Base-by-base conservation (phyloP, 129 eudicot species). In the Flaveria robusta region DNA sequence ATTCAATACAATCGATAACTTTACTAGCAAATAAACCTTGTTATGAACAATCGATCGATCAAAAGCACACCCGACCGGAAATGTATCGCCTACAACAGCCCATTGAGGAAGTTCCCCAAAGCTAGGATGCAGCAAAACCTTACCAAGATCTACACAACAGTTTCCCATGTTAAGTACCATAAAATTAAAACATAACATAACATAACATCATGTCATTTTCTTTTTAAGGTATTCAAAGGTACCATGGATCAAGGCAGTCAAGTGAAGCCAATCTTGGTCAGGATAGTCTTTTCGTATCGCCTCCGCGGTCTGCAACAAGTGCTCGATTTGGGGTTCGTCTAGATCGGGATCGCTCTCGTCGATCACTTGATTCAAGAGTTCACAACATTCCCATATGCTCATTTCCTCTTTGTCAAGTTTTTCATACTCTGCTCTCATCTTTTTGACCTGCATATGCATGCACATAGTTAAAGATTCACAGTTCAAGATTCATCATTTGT, bases 1-100 rank as follows among this genome's bases (percentile, higher is more conserved):
- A 43, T 20, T 5, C 29, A 55, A 56, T 29, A 8, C 29, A 55
- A 56, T 29, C 5, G 6, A 54, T 16, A 15, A 51, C 34, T 29
- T 41, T 14, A 45, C 11, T 34, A 23, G 68, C 70, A 52, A 24
- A 58, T 9, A 51, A 46, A 92, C 98, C 98, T 88, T 93, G 82
- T 82, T 85, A 68, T 93, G 97, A 59, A 93, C 96, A 52, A 91
- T 82, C 29, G 98, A 91, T 66, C 81, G 82, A 47, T 91, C 90
- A 34, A 91, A 91, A 24, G 96, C 98, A 83, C 96, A 91, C 24
- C 98, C 97, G 12, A 93, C 93, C 0, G 98, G 98, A 83, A 39
- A 93, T 13, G 97, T 93, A 76, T 88, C 98, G 63, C 93, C 96
- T 8, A 91, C 98, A 83, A 90, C 97, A 27, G 97, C 97, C 98